Evolutionary conservation across 441 rosid genomes (phyloP).

Genomic region (Populus hybrid): DNA sequence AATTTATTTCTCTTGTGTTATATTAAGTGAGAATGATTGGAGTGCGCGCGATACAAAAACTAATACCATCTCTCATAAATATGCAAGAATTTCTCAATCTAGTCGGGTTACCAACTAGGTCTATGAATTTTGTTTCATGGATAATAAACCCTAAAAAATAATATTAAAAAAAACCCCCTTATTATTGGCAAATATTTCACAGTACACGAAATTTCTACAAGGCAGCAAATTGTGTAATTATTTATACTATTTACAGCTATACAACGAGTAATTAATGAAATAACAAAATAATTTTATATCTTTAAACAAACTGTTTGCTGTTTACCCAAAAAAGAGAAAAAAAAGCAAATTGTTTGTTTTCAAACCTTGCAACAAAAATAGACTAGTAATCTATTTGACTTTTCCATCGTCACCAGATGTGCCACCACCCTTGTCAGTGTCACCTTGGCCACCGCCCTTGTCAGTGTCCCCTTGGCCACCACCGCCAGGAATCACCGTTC

Average conservation of each 20-base stretch:
- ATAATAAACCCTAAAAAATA: too few species aligned
- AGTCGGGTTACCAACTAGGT: too few species aligned
- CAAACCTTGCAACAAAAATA: not conserved
- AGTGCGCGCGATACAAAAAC: too few species aligned
- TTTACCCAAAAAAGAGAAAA: not conserved
- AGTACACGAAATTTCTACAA: too few species aligned
- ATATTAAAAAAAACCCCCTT: too few species aligned
- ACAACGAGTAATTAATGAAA: not conserved
- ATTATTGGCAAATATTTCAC: too few species aligned
- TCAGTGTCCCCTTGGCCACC: constrained; percentile 8
- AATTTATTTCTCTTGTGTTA: too few species aligned
- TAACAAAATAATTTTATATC: not conserved
- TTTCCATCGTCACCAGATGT: not conserved
- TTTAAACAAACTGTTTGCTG: not conserved
- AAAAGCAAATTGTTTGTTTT: not conserved
- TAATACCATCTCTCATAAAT: too few species aligned
- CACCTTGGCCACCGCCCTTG: constrained; percentile 15
- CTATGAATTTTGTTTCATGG: too few species aligned
- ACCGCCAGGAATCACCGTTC: constrained; percentile 9
- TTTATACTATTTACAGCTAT: not conserved
- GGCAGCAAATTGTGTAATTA: not conserved
- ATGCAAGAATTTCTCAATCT: too few species aligned
- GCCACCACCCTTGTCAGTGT: not conserved
- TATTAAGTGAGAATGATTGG: too few species aligned
- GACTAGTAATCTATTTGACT: not conserved